Percentiles rank a stretch among this genome's conserved stretches.
Conservation (phyloP, 2,329 filamentous ascomycete species). For the Tympanopsis confertula region DNA sequence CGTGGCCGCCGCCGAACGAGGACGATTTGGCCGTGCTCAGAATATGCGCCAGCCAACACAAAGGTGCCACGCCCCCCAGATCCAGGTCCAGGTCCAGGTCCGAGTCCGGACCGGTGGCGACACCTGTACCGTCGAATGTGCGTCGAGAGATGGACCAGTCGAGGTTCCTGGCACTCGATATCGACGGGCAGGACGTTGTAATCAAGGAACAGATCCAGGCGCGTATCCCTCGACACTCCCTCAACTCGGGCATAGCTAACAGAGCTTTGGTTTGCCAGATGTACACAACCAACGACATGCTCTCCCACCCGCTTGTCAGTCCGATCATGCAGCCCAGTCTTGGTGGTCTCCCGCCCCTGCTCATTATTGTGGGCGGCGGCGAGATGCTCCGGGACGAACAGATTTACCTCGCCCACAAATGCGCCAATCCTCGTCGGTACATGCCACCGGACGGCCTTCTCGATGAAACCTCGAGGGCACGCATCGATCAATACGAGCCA, state of each 20-base stretch:
- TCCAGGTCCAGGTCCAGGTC: too few species aligned
- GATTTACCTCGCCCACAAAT: slow-evolving; percentile 89
- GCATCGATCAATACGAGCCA: slow-evolving; percentile 58
- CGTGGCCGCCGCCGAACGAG: slow-evolving; percentile 86
- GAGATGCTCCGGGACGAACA: slow-evolving; percentile 90
- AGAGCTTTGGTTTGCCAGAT: too few species aligned
- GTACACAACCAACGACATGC: slow-evolving; percentile 71
- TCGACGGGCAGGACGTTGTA: slow-evolving; percentile 60
- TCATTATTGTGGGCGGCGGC: slow-evolving; percentile 78
- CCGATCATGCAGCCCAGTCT: slow-evolving; percentile 78
- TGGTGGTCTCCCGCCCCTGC: slow-evolving; percentile 76
- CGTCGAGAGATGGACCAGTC: slow-evolving; percentile 14
- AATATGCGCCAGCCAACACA: slow-evolving; percentile 31
- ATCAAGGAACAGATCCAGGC: slow-evolving; percentile 90
- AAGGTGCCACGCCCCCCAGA: too few species aligned
- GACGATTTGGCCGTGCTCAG: slow-evolving; percentile 53
- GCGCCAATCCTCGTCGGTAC: slow-evolving; percentile 70
- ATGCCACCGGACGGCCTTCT: slow-evolving; percentile 54
- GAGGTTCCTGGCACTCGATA: slow-evolving; percentile 45
- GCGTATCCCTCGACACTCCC: too few species aligned
- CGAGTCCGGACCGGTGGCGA: too few species aligned
- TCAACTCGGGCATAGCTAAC: too few species aligned
- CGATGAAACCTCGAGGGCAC: slow-evolving; percentile 45
- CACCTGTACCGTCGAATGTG: too few species aligned
- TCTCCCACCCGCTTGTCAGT: slow-evolving; percentile 81